Evolutionary conservation across 495 filamentous ascomycete genomes (phyloP), one percentile per base, ranked within the genome.

Genomic region (Eremomyces bilateralis): DNA sequence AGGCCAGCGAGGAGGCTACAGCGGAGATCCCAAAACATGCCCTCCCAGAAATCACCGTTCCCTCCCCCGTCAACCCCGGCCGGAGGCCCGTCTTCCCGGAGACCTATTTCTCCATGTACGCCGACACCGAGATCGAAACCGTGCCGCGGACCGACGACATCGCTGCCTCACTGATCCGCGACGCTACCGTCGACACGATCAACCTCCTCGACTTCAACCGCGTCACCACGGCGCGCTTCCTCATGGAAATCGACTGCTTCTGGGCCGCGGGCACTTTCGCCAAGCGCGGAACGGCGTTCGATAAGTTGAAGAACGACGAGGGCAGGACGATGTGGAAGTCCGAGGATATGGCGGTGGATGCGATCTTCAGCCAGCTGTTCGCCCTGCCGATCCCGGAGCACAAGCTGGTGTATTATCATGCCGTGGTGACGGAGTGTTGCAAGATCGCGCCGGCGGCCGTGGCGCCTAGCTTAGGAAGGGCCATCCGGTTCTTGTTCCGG

Each of bases 281-380:
- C 38, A 84, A 88, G 53, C 72, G 90, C 34, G 83, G 80, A 2
- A 94, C 80, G 2, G 75, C 79, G 0, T 94, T 90, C 45, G 90
- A 95, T 50, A 71, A 73, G 37, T 64, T 99, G 29, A 67, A 76
- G 11, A 82, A 95, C 33, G 58, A 81, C 10, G 59, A 58, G 1
- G 51, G 47, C 20, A 67, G 68, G 33, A 71, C 76, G 3, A 77
- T 77, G 0, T 99, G 90, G 90, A 99, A 99, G 53, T 82, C 88
- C 0, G 90, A 99, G 59, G 88, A 99, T 57, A 78, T 95, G 29
- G 80, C 81, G 10, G 81, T 99, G 10, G 88, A 99, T 56, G 85
- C 85, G 12, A 80, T 95, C 20, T 95, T 95, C 53, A 90, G 82
- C 1, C 85, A 93, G 54, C 57, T 99, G 12, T 82, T 90, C 50